Conservation (phyloP, 192 early-diverging fungal species). For the Chytriomyces confervae region DNA sequence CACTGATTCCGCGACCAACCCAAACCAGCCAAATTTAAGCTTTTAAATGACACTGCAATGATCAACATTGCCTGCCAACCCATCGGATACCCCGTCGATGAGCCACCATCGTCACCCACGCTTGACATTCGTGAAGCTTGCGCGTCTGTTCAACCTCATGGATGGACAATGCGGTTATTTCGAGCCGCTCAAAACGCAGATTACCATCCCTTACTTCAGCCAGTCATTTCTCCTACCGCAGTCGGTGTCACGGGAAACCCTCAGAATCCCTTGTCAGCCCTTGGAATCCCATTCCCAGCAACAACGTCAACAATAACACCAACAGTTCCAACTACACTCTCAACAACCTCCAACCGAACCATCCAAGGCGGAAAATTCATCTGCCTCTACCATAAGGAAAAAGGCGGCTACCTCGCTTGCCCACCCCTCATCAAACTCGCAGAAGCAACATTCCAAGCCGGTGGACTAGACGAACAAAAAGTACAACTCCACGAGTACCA, state of each 20-base stretch:
- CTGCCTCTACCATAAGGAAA: slow-evolving; percentile 45
- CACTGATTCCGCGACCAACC: too few relatives aligned
- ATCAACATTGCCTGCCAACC: slow-evolving; percentile 14
- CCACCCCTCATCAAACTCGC: slow-evolving; percentile 22
- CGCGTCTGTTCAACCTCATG: slow-evolving; percentile 25
- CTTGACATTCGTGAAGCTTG: slow-evolving; percentile 33
- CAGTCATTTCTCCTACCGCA: neutral
- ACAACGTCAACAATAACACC: neutral
- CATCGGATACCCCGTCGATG: neutral
- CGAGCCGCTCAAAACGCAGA: slow-evolving; percentile 28
- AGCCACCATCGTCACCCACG: neutral
- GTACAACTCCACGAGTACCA: slow-evolving; percentile 35
- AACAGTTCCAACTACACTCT: neutral
- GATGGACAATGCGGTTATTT: slow-evolving; percentile 39
- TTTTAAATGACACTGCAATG: slow-evolving; percentile 28
- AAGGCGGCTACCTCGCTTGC: slow-evolving; percentile 33
- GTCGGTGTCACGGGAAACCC: neutral
- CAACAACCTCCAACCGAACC: neutral
- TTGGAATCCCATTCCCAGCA: neutral
- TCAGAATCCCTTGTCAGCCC: neutral
- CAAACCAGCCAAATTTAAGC: slow-evolving; percentile 23
- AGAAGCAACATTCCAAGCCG: slow-evolving; percentile 15
- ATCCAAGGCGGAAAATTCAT: slow-evolving; percentile 40
- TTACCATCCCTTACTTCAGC: neutral
- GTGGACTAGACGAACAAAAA: slow-evolving; percentile 27